Conservation (phyloP, 352 stramenopile species). For the Pythium folliculosum region DNA sequence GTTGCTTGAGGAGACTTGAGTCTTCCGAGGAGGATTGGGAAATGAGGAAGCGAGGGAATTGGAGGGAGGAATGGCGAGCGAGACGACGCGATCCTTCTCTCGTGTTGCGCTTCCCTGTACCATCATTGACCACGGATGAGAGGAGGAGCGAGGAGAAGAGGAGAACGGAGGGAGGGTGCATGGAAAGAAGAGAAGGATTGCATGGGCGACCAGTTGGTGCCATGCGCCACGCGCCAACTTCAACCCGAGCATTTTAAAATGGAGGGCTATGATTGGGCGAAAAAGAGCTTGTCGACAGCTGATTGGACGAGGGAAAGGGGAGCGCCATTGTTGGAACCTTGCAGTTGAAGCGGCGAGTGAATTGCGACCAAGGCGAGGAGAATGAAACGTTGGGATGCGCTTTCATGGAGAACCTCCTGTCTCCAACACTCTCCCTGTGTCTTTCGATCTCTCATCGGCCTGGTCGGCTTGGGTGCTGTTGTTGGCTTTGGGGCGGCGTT, state of each 20-base stretch:
- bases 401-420: too few relatives aligned
- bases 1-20: conserved; percentile 31
- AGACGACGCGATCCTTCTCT: conserved; percentile 5
- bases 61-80: neutral
- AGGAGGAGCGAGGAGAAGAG: too few relatives aligned
- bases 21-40: conserved; percentile 43
- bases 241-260: conserved; percentile 39
- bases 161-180: conserved; percentile 4
- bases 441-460: conserved; percentile 1
- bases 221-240: conserved; percentile 31
- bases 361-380: neutral
- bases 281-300: neutral
- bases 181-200: conserved; percentile 17
- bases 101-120: conserved; percentile 5
- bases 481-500: too few relatives aligned
- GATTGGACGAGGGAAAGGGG: conserved; percentile 19
- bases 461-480: too few relatives aligned
- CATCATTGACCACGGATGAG: neutral
- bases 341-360: conserved; percentile 24
- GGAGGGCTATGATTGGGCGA: conserved; percentile 25
- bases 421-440: too few relatives aligned
- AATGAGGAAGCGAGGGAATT: conserved; percentile 35
- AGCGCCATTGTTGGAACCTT: conserved; percentile 17
- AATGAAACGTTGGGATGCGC: neutral
- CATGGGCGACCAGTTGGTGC: conserved; percentile 17